Evolutionary conservation across 148 eudicot genomes (phyloP).

Genomic region (Rhododendron molle): DNA sequence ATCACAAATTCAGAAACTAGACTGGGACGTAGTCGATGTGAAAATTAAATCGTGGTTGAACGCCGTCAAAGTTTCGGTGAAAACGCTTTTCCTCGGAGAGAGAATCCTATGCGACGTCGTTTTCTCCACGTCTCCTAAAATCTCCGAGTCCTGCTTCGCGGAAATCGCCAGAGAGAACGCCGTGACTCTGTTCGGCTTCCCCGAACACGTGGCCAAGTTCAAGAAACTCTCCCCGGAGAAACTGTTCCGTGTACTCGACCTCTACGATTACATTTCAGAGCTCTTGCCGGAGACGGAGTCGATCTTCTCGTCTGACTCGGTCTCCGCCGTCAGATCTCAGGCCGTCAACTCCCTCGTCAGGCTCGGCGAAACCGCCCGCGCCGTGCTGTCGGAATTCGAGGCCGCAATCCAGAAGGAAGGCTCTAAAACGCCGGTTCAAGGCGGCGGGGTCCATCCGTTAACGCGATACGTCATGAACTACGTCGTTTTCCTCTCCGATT

Average conservation of each 20-base stretch:
- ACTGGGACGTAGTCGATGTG: constrained; percentile 44
- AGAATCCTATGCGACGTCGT: constrained; percentile 61
- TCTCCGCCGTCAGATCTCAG: constrained; percentile 20
- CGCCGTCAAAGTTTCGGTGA: constrained; percentile 33
- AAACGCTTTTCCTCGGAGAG: constrained; percentile 51
- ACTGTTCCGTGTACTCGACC: constrained; percentile 37
- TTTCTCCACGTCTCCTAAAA: constrained; percentile 38
- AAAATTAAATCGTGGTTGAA: constrained; percentile 55
- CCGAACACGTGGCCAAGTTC: constrained; percentile 50
- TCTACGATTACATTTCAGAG: constrained; percentile 38
- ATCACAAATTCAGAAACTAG: constrained; percentile 45
- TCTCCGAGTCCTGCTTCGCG: constrained; percentile 51
- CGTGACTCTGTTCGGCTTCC: constrained; percentile 35
- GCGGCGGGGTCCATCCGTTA: constrained; percentile 44
- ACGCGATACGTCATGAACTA: constrained; percentile 57
- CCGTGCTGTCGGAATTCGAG: constrained; percentile 34
- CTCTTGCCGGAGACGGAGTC: constrained; percentile 36
- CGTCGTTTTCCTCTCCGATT: constrained; percentile 35
- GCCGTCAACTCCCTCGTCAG: constrained; percentile 27
- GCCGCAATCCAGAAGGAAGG: constrained; percentile 40
- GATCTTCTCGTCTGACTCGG: constrained; percentile 34
- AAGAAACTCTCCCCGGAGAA: constrained; percentile 54
- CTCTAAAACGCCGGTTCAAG: constrained; percentile 26
- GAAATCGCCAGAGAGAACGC: constrained; percentile 59
- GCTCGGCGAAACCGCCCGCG: constrained; percentile 30